Evolutionary conservation across 768 basidiomycete genomes (phyloP).

Genomic region (Daedaleopsis sinensis): DNA sequence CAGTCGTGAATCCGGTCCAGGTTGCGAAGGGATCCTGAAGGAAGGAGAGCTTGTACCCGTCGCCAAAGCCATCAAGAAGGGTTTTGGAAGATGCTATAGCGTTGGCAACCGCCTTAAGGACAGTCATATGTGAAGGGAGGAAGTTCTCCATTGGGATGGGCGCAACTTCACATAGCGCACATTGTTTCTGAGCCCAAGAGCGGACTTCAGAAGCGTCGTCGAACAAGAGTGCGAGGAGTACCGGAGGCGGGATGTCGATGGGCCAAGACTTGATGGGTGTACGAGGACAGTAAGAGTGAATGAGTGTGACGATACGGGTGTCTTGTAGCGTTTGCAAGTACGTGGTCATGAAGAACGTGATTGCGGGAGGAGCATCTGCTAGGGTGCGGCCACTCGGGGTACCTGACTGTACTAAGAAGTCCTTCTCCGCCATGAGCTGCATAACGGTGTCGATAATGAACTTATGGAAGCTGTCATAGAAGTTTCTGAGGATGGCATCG

Average conservation of each 20-base stretch:
- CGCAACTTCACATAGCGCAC: conserved; percentile 35
- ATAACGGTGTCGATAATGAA: conserved; percentile 67
- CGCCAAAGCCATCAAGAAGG: conserved; percentile 5
- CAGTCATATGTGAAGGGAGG: conserved; percentile 46
- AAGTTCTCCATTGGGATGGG: conserved; percentile 57
- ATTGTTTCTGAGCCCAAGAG: conserved; percentile 59
- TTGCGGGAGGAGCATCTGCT: conserved; percentile 48
- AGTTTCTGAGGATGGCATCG: conserved; percentile 49
- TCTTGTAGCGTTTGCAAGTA: conserved; percentile 63
- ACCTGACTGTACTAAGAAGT: not conserved
- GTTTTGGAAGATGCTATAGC: conserved; percentile 12
- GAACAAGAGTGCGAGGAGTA: conserved; percentile 60
- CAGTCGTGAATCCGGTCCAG: conserved; percentile 51
- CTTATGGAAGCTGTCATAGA: conserved; percentile 62
- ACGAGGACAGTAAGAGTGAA: conserved; percentile 43
- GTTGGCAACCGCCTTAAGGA: conserved; percentile 44
- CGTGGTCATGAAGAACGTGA: conserved; percentile 63
- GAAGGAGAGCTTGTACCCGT: conserved; percentile 28
- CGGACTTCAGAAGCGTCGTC: conserved; percentile 52
- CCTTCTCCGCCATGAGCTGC: conserved; percentile 43
- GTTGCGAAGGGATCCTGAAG: conserved; percentile 45
- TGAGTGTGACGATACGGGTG: conserved; percentile 44
- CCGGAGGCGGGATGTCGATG: conserved; percentile 57
- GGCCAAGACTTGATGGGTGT: conserved; percentile 53
- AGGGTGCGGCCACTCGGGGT: conserved; percentile 30